These are phyloP conservation scores for Phaseolus coccineus DNA, from an alignment of 331 rosid species.

Conservation along the genomic window DNA sequence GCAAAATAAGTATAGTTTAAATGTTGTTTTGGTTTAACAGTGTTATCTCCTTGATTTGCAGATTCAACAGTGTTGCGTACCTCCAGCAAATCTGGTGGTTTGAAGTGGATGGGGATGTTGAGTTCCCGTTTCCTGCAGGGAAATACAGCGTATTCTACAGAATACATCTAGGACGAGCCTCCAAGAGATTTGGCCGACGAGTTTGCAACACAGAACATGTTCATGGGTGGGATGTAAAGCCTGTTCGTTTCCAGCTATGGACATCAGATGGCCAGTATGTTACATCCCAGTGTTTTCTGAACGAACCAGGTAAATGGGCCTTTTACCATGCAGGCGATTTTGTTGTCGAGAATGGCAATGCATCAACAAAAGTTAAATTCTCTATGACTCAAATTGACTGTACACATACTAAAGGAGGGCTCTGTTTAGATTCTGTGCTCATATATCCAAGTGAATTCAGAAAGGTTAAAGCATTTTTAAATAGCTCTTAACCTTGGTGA, in stretches of 20 bases:
- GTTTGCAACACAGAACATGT: conserved; percentile 77
- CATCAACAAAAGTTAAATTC: conserved; percentile 70
- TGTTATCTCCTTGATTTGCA: conserved; percentile 41
- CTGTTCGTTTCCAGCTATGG: conserved; percentile 83
- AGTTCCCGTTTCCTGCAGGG: conserved; percentile 94
- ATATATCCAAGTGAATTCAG: conserved; percentile 67
- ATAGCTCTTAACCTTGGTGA: conserved; percentile 45
- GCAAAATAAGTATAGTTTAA: conserved; percentile 6
- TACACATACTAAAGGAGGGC: conserved; percentile 98
- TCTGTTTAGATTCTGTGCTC: conserved; percentile 86
- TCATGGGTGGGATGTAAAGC: conserved; percentile 96
- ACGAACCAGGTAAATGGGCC: conserved; percentile 80
- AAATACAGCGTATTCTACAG: conserved; percentile 84
- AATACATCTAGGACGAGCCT: conserved; percentile 74
- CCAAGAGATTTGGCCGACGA: conserved; percentile 76
- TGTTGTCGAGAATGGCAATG: conserved; percentile 65
- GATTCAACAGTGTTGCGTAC: conserved; percentile 79
- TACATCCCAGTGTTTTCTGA: conserved; percentile 70
- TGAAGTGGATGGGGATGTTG: conserved; percentile 91
- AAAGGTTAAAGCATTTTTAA: conserved; percentile 69
- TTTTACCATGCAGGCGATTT: conserved; percentile 84
- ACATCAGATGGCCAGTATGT: conserved; percentile 87
- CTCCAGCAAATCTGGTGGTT: conserved; percentile 99
- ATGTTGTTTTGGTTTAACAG: conserved; percentile 3
- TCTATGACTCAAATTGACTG: conserved; percentile 98